These are phyloP conservation scores for Xylaria curta DNA, from an alignment of 495 filamentous ascomycete species.

Conservation along the genomic window DNA sequence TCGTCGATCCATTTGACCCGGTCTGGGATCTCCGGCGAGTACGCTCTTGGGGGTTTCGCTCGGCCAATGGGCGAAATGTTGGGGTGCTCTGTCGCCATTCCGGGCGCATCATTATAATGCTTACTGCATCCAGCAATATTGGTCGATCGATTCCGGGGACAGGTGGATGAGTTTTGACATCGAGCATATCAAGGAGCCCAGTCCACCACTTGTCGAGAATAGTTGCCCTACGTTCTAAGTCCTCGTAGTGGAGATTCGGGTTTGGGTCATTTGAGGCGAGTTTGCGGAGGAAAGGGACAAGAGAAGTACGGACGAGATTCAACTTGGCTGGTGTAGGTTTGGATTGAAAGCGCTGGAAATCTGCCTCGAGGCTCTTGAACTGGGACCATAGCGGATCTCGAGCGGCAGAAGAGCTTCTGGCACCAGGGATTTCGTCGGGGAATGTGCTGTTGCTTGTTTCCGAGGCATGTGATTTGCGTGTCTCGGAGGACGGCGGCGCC, in stretches of 20 bases:
- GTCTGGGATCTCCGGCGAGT: slow-evolving; percentile 44
- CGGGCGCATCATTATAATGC: slow-evolving; percentile 86
- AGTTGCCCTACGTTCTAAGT: slow-evolving; percentile 81
- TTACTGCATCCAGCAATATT: slow-evolving; percentile 78
- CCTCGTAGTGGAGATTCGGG: slow-evolving; percentile 70
- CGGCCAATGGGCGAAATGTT: slow-evolving; percentile 63
- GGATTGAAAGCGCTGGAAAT: slow-evolving; percentile 80
- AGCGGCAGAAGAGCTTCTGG: slow-evolving; percentile 33
- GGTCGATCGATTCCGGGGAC: slow-evolving; percentile 82
- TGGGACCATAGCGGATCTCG: slow-evolving; percentile 90
- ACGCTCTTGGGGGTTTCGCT: slow-evolving; percentile 53
- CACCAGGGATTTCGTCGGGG: slow-evolving; percentile 31
- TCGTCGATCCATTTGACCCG: slow-evolving; percentile 57
- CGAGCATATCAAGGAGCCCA: slow-evolving; percentile 83
- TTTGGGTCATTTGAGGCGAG: slow-evolving; percentile 75
- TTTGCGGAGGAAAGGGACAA: slow-evolving; percentile 84
- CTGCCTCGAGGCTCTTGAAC: slow-evolving; percentile 81
- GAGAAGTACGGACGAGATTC: slow-evolving; percentile 74
- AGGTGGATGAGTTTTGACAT: slow-evolving; percentile 53
- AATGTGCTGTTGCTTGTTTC: slow-evolving; percentile 45
- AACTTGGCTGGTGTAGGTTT: slow-evolving; percentile 79
- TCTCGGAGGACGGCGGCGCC: slow-evolving; percentile 41
- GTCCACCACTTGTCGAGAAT: slow-evolving; percentile 97
- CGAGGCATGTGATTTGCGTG: slow-evolving; percentile 39
- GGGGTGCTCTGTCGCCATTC: slow-evolving; percentile 85